A percentile compares a stretch with the other conserved stretches of the same genome.
Evolutionary conservation across 1,284 basidiomycete species (phyloP).

Genomic region (Cryptococcus amylolentus): DNA sequence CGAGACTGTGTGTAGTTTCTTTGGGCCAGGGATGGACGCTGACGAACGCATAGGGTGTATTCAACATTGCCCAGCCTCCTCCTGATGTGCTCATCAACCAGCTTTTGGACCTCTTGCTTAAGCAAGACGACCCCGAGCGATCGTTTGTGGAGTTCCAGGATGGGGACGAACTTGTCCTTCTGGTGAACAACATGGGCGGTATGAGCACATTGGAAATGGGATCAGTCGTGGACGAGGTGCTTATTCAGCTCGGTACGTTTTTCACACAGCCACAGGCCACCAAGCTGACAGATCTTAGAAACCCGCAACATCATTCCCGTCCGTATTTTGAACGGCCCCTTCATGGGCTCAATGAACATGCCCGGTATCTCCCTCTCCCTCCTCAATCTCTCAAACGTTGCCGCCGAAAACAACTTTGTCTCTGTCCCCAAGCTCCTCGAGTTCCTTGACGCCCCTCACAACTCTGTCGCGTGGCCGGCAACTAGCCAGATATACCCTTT

Average conservation of each 20-base stretch:
- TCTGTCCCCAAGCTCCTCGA: conserved; percentile 41
- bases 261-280: neutral
- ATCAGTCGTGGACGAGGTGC: conserved; percentile 50
- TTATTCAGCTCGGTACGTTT: conserved; percentile 47
- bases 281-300: conserved; percentile 11
- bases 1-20: conserved; percentile 48
- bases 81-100: conserved; percentile 39
- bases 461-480: conserved; percentile 49
- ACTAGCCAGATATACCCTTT: conserved; percentile 37
- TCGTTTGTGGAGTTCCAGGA: conserved; percentile 51
- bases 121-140: conserved; percentile 51
- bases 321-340: conserved; percentile 50
- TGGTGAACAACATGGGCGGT: conserved; percentile 54
- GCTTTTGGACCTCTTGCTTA: conserved; percentile 42
- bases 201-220: conserved; percentile 52
- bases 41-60: conserved; percentile 32
- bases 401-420: conserved; percentile 22
- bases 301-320: conserved; percentile 42
- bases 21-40: no score
- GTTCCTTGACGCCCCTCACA: conserved; percentile 52
- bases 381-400: conserved; percentile 50
- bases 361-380: conserved; percentile 53
- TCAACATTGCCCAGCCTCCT: conserved; percentile 38
- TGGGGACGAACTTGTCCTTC: conserved; percentile 44
- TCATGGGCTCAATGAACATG: conserved; percentile 55